These are phyloP conservation scores for Podosphaera xanthii DNA, from an alignment of 2,329 filamentous ascomycete genomes.

Conservation along the genomic window DNA sequence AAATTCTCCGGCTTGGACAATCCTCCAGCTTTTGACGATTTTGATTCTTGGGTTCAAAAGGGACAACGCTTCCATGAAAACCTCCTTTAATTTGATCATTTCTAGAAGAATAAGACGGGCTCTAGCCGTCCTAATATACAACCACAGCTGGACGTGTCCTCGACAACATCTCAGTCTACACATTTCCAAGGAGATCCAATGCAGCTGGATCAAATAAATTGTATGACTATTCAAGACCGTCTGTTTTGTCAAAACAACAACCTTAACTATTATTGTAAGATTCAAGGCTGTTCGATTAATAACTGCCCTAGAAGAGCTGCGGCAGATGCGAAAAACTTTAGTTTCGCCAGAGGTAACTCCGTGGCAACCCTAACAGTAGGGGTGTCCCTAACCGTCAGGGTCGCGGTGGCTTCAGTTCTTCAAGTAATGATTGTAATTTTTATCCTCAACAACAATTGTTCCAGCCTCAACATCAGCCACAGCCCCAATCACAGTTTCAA, in stretches of 20 bases:
- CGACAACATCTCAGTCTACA: neutral
- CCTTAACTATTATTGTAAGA: neutral
- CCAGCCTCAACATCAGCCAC: slow-evolving; percentile 17
- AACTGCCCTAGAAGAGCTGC: neutral
- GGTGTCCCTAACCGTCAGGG: too few species aligned
- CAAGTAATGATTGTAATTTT: slow-evolving; percentile 18
- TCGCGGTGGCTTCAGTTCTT: too few species aligned
- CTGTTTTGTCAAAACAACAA: neutral
- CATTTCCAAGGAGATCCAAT: neutral
- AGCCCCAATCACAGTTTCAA: neutral
- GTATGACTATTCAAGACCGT: neutral
- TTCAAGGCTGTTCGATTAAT: neutral
- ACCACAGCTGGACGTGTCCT: neutral
- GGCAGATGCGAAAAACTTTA: neutral
- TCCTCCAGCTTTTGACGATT: neutral
- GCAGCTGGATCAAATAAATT: neutral
- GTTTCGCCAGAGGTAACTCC: neutral
- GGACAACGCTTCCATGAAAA: neutral
- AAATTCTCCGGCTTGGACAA: neutral
- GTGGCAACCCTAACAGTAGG: too few species aligned
- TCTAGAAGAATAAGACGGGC: neutral
- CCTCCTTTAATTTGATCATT: neutral
- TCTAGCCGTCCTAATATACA: neutral
- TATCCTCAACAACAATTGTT: slow-evolving; percentile 25
- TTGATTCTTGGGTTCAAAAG: neutral